Evolutionary conservation across 371 early-diverging fungal species (phyloP), one percentile per base, ranked within the genome.

Genomic region (Rhizopus stolonifer): DNA sequence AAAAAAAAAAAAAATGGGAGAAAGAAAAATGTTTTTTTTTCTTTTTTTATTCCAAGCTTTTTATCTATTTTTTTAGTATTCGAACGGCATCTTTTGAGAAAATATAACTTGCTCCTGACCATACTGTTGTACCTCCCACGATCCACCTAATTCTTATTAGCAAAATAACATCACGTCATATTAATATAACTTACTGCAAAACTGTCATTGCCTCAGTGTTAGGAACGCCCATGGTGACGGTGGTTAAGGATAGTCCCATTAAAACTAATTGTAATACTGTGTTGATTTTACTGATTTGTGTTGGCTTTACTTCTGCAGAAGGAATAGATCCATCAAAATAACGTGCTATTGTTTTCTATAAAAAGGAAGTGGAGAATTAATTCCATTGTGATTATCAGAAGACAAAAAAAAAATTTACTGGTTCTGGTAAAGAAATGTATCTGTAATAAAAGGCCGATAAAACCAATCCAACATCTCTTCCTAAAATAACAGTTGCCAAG

Each of bases 241-340:
- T 65, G 9, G 88, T 72, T 22, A 96, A 69, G 2, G 93, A 87
- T 1, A 79, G 58, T 0, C 83, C 87, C 83, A 98, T 90, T 13
- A 95, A 81, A 4, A 64, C 60, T 38, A 96, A 71, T 65, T 97
- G 98, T 9, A 96, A 65, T n/a, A 83, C 87, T 4, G 98, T 97
- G 58, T 97, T 97, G 54, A 86, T 44, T 70, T 96, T 96, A 72
- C 93, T 91, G 40, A 96, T 88, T 50, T 72, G 61, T 0, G 94
- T 93, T 8, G 98, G 96, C 9, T 74, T 74, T 6, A 97, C 93
- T 68, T 95, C 94, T 1, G 92, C 93, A 2, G 95, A 91, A 7
- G 95, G 93, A 24, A 95, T 86, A 5, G 92, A 81, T 8, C 92
- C 78, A 64, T 98, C 94, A 77, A 87, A 96, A 62, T 92, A 98